A percentile compares a stretch with the other conserved stretches of the same genome.
Conservation (phyloP, 768 basidiomycete species). For the Peribolospora baueri region DNA sequence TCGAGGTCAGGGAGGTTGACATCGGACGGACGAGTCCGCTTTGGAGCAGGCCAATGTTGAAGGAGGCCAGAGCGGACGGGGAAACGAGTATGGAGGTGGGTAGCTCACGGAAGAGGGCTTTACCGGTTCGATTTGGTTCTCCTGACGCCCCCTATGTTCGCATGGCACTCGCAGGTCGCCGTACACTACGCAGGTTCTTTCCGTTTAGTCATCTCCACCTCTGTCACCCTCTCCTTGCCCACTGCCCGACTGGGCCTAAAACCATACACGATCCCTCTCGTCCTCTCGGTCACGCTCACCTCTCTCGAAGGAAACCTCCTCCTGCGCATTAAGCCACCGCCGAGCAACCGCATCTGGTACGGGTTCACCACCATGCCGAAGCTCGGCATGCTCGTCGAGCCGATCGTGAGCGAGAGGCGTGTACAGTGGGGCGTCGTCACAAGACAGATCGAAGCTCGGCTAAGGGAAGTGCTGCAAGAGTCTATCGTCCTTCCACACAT, state of each 20-base stretch:
- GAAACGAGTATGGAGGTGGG: slow-evolving; percentile 74
- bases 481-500: slow-evolving; percentile 89
- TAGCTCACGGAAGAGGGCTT: slow-evolving; percentile 21
- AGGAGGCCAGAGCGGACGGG: slow-evolving; percentile 83
- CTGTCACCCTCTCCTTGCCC: too few species aligned
- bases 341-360: slow-evolving; percentile 87
- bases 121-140: too few species aligned
- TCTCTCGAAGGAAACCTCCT: slow-evolving; percentile 78
- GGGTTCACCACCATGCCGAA: slow-evolving; percentile 62
- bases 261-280: slow-evolving; percentile 68
- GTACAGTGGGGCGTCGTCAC: slow-evolving; percentile 85
- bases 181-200: too few species aligned
- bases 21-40: slow-evolving; percentile 64
- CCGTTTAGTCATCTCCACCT: too few species aligned
- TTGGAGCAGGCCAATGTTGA: slow-evolving; percentile 91
- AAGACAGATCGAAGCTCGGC: slow-evolving; percentile 60
- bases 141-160: too few species aligned
- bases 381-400: slow-evolving; percentile 72
- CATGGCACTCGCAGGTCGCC: too few species aligned
- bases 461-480: slow-evolving; percentile 71
- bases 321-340: slow-evolving; percentile 65
- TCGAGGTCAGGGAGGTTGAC: slow-evolving; percentile 67
- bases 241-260: slow-evolving; percentile 36
- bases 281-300: slow-evolving; percentile 63
- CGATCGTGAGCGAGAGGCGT: slow-evolving; percentile 79